Evolutionary conservation across 2,329 filamentous ascomycete genomes (phyloP), one percentile per base, ranked within the genome.

Genomic region (Diaporthe sp.): DNA sequence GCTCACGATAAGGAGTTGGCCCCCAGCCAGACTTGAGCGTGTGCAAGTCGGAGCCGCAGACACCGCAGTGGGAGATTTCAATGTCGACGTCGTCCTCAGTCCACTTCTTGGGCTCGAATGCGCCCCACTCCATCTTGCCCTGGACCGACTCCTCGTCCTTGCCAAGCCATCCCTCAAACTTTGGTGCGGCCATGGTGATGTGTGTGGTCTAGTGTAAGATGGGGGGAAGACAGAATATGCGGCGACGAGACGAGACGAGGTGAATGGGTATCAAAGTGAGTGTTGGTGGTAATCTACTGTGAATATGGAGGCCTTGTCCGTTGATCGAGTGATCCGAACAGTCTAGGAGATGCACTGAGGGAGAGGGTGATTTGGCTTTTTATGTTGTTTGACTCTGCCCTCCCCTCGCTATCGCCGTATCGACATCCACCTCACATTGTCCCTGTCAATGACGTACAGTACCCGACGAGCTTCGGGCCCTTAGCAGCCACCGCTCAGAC

Each of bases 31-130:
- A 89, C 67, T 86, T 85, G 12, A 92, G 83, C n/a, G 83, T 87
- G 81, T 92, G 89, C 42, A 91, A 42, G 77, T 92, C 90, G 1
- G 87, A 88, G 76, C 89, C 90, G 78, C 91, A 92, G 73, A 92
- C 87, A 75, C 90, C 91, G 77, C 90, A 92, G 83, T 92, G 90
- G 22, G 89, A 88, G 75, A 93, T 84, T 77, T 88, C 85, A 74
- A 93, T 90, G 79, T 92, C 91, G 70, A 93, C 82, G 76, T 92
- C 90, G 34, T 87, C 88, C 79, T 92, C 90, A 31, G 90, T 88
- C 88, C 90, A 92, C 39, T 84, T 83, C 84, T 92, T 92, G 42
- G 90, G 90, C 80, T 90, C 85, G 71, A 87, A 92, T 67, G 87
- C 81, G 28, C 83, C 83, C 87, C 87, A 89, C 65, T 86, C 83